phyloP scores from a whole-genome alignment of 2,329 filamentous ascomycete species.

The Scolecobasidium constrictum region DNA sequence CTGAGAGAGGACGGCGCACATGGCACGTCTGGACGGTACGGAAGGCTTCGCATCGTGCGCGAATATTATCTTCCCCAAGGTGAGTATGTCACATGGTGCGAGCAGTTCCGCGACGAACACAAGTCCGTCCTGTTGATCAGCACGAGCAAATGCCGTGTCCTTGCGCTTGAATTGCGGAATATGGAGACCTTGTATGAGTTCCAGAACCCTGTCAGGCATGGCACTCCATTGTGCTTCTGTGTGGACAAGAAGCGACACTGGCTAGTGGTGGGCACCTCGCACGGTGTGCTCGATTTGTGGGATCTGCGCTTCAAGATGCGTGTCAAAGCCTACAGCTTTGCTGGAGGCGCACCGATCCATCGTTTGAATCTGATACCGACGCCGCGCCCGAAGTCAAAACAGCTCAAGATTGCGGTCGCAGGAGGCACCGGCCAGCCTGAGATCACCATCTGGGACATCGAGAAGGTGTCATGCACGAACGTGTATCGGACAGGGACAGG shows the following conservation, averaged over 20 bases:
- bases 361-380: slow-evolving; percentile 67
- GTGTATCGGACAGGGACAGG: slow-evolving; percentile 65
- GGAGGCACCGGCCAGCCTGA: slow-evolving; percentile 82
- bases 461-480: slow-evolving; percentile 79
- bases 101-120: slow-evolving; percentile 72
- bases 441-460: slow-evolving; percentile 90
- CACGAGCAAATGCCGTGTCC: slow-evolving; percentile 72
- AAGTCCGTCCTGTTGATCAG: slow-evolving; percentile 76
- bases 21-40: slow-evolving; percentile 55
- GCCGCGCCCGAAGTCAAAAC: slow-evolving; percentile 21
- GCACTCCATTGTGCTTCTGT: slow-evolving; percentile 83
- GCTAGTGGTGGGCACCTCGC: slow-evolving; percentile 82
- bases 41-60: slow-evolving; percentile 63
- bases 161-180: slow-evolving; percentile 76
- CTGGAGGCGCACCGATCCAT: slow-evolving; percentile 69
- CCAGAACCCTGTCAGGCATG: slow-evolving; percentile 83
- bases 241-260: slow-evolving; percentile 79
- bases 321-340: slow-evolving; percentile 78
- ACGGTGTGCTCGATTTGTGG: slow-evolving; percentile 90
- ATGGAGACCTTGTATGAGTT: slow-evolving; percentile 76
- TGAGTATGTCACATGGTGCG: slow-evolving; percentile 80
- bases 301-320: slow-evolving; percentile 89
- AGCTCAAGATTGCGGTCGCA: slow-evolving; percentile 78
- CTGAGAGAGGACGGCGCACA: slow-evolving; percentile 19
- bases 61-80: slow-evolving; percentile 65